A percentile compares a stretch with the other conserved stretches of the same genome.
These are phyloP conservation scores for Aegilops sharonensis DNA, from an alignment of 176 grass and related monocot genomes.

Conservation along the genomic window DNA sequence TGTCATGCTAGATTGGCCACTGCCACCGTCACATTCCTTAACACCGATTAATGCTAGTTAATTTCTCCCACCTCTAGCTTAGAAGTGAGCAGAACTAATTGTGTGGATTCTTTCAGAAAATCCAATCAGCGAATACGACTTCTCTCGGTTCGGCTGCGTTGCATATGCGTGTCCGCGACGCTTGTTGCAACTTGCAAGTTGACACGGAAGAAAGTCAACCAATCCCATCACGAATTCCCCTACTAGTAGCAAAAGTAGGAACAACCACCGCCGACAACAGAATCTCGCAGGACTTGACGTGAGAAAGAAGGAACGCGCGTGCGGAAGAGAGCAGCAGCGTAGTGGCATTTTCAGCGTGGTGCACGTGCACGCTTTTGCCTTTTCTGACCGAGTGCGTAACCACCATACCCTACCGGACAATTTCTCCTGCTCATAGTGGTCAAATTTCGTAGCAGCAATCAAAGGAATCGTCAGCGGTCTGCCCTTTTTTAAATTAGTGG, in stretches of 20 bases:
- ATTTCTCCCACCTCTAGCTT: not conserved
- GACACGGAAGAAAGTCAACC: constrained; percentile 15
- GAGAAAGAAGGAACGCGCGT: constrained; percentile 6
- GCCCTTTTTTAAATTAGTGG: not conserved
- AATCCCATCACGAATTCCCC: not conserved
- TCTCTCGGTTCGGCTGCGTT: not conserved
- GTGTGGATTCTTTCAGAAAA: not conserved
- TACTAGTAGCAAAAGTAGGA: not conserved
- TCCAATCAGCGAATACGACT: not conserved
- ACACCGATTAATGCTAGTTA: not conserved
- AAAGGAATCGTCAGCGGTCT: not conserved
- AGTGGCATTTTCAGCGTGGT: constrained; percentile 20
- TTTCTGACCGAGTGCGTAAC: constrained; percentile 12
- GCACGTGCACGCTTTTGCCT: constrained; percentile 21
- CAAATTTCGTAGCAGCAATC: not conserved
- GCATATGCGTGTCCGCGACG: not conserved
- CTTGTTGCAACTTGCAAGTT: not conserved
- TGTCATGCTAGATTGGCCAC: no score
- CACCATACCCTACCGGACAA: not conserved
- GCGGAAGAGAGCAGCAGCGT: not conserved
- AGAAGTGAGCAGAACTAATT: not conserved
- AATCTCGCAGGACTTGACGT: constrained; percentile 8
- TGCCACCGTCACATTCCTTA: no score
- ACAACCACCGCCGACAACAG: not conserved
- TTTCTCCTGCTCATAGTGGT: not conserved